phyloP scores from a whole-genome alignment of 257 asterid genomes.

The Salvia rosmarinus region DNA sequence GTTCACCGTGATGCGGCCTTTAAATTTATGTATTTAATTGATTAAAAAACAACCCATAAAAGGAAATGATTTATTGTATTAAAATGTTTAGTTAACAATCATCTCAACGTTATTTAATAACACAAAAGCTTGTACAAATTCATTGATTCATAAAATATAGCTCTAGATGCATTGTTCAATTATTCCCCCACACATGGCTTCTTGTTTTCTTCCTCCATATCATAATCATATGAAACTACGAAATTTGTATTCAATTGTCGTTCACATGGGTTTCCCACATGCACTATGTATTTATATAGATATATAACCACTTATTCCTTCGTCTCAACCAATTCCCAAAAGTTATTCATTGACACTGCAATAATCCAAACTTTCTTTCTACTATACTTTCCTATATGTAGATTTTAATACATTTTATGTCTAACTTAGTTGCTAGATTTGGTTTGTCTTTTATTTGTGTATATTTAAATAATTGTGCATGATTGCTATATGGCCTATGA shows the following conservation, averaged over 20 bases:
- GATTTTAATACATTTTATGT: neutral
- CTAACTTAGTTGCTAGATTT: conserved; percentile 23
- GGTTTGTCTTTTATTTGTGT: conserved; percentile 20
- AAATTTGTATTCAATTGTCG: conserved; percentile 32
- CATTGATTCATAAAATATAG: conserved; percentile 27
- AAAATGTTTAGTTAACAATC: conserved; percentile 21
- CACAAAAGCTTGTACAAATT: conserved; percentile 10
- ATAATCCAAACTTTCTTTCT: conserved; percentile 14
- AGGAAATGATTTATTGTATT: neutral
- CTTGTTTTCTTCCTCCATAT: conserved; percentile 34
- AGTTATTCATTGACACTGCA: conserved; percentile 24
- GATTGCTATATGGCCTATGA: neutral
- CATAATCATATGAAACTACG: conserved; percentile 23
- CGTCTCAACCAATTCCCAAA: conserved; percentile 19
- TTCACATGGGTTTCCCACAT: conserved; percentile 72
- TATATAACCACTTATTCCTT: conserved; percentile 28
- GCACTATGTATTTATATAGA: conserved; percentile 40
- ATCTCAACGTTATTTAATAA: neutral
- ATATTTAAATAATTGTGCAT: neutral
- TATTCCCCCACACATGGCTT: conserved; percentile 48
- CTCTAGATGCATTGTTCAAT: conserved; percentile 47
- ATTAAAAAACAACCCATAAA: neutral
- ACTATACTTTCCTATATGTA: too few species aligned
- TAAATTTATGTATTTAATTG: too few species aligned
- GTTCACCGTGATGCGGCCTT: too few species aligned